Conservation (phyloP, 106 monocot species). For the Dioscorea alata region DNA sequence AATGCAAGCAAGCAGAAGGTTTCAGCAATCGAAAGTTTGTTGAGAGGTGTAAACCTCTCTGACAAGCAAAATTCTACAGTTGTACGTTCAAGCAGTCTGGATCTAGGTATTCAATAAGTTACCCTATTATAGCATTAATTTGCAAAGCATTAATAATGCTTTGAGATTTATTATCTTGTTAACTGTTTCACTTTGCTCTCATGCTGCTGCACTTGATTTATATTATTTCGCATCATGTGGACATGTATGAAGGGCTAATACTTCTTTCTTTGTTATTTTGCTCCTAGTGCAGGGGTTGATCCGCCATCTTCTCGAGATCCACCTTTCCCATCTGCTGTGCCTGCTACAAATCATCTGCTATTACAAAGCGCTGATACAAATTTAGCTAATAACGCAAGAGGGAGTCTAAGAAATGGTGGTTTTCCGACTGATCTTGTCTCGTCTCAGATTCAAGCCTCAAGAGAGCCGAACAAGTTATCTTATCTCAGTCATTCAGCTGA, state of each 20-base stretch:
- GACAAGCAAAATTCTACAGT: constrained; percentile 50
- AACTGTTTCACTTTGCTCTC: too few species aligned
- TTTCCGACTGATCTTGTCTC: constrained; percentile 37
- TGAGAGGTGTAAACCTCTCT: constrained; percentile 77
- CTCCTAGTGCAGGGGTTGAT: constrained; percentile 96
- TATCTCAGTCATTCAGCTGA: constrained; percentile 53
- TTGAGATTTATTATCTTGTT: background rate
- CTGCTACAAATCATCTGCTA: constrained; percentile 51
- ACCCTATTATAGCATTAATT: background rate
- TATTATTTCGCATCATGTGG: too few species aligned
- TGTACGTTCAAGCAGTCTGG: constrained; percentile 73
- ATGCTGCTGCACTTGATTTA: too few species aligned
- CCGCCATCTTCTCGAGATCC: constrained; percentile 87
- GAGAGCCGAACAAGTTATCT: constrained; percentile 35
- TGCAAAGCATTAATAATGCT: background rate
- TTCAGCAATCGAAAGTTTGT: constrained; percentile 93
- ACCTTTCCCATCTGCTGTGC: constrained; percentile 54
- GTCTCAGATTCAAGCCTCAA: constrained; percentile 43
- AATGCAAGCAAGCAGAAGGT: constrained; percentile 97
- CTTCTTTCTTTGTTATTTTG: constrained; percentile 19
- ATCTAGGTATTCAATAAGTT: constrained; percentile 75
- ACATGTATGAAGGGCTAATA: constrained; percentile 5
- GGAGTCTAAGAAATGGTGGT: constrained; percentile 48
- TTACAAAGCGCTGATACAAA: constrained; percentile 44
- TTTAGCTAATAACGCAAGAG: constrained; percentile 26